Evolutionary conservation across 169 alveolate genomes (phyloP).

Genomic region (Pseudocohnilembus persalinus): DNA sequence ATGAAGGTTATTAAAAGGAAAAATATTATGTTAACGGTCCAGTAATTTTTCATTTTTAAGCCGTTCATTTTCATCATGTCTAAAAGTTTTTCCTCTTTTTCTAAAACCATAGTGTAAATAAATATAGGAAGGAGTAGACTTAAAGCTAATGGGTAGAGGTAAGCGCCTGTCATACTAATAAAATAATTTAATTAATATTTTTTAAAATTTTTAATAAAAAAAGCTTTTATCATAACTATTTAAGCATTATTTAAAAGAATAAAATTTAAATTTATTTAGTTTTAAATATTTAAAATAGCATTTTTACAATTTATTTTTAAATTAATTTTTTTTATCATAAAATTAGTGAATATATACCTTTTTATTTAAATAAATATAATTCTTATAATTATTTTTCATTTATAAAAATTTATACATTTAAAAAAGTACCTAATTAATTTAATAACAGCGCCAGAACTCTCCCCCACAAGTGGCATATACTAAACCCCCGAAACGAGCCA

Average conservation of each 20-base stretch:
- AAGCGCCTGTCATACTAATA: slow-evolving; percentile 65
- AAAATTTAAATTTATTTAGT: slow-evolving; percentile 57
- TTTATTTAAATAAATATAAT: no score
- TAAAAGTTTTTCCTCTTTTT: slow-evolving; percentile 82
- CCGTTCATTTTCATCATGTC: slow-evolving; percentile 90
- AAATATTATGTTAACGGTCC: slow-evolving; percentile 67
- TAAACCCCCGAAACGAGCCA: slow-evolving; percentile 47
- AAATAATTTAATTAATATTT: no score
- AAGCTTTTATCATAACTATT: slow-evolving; percentile 59
- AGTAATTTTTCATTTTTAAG: slow-evolving; percentile 79
- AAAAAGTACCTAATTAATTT: slow-evolving; percentile 39
- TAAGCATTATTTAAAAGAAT: slow-evolving; percentile 71
- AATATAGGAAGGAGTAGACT: slow-evolving; percentile 82
- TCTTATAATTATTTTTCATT: no score
- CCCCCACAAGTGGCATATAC: slow-evolving; percentile 51
- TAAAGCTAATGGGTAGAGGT: slow-evolving; percentile 76
- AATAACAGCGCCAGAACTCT: slow-evolving; percentile 50
- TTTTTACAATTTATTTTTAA: no score
- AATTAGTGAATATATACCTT: no score
- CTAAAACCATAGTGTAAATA: slow-evolving; percentile 80
- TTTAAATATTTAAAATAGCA: slow-evolving; percentile 47
- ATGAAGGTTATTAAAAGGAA: slow-evolving; percentile 46
- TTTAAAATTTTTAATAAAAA: no score
- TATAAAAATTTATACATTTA: no score
- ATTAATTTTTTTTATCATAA: no score